phyloP scores from a whole-genome alignment of 495 filamentous ascomycete species.

The Daldinia loculata region DNA sequence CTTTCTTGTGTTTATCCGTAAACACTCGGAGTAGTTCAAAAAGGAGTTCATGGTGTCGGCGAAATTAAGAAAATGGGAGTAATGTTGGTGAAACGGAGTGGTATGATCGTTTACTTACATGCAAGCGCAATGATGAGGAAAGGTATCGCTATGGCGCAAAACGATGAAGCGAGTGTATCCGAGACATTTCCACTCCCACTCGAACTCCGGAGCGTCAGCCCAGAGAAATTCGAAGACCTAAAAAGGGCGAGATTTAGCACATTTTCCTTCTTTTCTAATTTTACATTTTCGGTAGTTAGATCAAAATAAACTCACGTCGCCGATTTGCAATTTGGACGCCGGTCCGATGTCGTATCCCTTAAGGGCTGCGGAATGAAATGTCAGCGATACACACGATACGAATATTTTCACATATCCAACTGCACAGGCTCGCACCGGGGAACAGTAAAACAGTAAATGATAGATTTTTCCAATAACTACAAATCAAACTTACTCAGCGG shows the following conservation, averaged over 20 bases:
- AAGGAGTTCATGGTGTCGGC: not conserved
- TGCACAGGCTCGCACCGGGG: not conserved
- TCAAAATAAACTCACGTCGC: conserved; percentile 42
- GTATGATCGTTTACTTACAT: conserved; percentile 42
- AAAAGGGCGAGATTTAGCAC: conserved; percentile 18
- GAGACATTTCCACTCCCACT: conserved; percentile 50
- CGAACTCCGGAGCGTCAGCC: conserved; percentile 46
- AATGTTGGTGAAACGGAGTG: not conserved
- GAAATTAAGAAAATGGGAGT: no score
- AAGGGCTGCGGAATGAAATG: conserved; percentile 33
- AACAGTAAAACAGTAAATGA: conserved; percentile 1
- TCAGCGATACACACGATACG: conserved; percentile 20
- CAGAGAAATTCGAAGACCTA: conserved; percentile 51
- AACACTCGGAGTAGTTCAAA: conserved; percentile 18
- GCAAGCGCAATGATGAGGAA: conserved; percentile 47
- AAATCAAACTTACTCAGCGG: conserved; percentile 44
- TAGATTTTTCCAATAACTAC: conserved; percentile 7
- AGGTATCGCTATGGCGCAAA: conserved; percentile 47
- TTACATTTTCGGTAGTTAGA: not conserved
- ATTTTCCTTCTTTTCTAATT: not conserved
- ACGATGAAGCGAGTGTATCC: conserved; percentile 48
- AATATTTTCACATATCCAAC: not conserved
- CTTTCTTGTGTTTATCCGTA: conserved; percentile 16
- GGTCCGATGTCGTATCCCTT: conserved; percentile 49
- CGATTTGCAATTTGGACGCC: conserved; percentile 47